Evolutionary conservation across 2,329 filamentous ascomycete species (phyloP), one percentile per base, ranked within the genome.

Genomic region (Aspergillus pseudoterreus): DNA sequence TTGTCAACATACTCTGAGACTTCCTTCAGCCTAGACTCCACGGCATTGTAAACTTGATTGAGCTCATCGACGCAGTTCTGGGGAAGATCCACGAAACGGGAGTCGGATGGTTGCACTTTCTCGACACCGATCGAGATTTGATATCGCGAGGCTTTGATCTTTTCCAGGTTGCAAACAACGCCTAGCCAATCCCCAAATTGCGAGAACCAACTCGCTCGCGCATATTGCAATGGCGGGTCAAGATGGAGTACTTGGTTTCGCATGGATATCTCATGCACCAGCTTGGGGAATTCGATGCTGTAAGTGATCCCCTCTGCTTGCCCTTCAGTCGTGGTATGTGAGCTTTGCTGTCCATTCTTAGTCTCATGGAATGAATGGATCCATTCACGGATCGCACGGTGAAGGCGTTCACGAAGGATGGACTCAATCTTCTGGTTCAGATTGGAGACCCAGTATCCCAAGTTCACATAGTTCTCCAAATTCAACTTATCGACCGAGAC

Each of bases 241-340:
- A 99, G 82, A 65, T 95, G 96, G 60, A 99, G 96, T 59, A 96
- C 88, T 70, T 99, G 94, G 63, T 97, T 97, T 30, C 90, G 88
- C 90, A 99, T 99, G 5, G 90, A 94, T 49, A 99, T 87, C 68
- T 99, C 94, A 61, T 96, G 90, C 14, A 94, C 80, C 21, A 95
- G 81, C 30, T 66, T 65, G 5, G 72, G 67, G 55, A 77, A 77
- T 43, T 72, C 64, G 30, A 76, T 71, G 17, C 60, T 64, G 55
- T 73, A 71, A 6, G 58, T 57, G 21, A 58, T 57, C 2, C 57
- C 52, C 45, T 74, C 70, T 1, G 55, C 24, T 22, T 72, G 68
- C 33, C 11, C 11, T 22, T 59, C 59, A 15, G 56, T 53, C 24
- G 51, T 49, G 30, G 54, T 53, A 44, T 63, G 69, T 64, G 53